phyloP scores from a whole-genome alignment of 805 yeast genomes.

The Saturnispora hagleri region DNA sequence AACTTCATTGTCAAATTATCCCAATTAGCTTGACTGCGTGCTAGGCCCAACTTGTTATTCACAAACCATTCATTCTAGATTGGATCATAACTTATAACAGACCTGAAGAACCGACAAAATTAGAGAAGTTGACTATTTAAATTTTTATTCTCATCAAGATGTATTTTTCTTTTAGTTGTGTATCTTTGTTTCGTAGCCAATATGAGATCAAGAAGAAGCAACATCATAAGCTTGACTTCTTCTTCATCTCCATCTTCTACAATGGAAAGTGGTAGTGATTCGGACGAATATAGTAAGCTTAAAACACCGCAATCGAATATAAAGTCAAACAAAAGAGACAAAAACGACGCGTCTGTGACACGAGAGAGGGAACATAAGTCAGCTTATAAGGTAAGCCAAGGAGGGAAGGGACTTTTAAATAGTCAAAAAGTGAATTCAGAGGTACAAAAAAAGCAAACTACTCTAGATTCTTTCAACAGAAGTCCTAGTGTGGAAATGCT shows the following conservation, averaged over 20 bases:
- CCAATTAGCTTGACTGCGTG: no score
- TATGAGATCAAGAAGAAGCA: not conserved
- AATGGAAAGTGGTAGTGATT: not conserved
- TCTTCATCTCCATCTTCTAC: constrained; percentile 1
- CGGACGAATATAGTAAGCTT: not conserved
- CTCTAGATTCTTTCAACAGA: not conserved
- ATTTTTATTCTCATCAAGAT: not conserved
- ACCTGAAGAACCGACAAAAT: no score
- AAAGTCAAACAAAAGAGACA: not conserved
- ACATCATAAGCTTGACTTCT: constrained; percentile 7
- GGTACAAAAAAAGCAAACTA: not conserved
- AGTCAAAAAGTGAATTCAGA: not conserved
- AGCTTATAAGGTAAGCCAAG: not conserved
- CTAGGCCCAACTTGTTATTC: no score
- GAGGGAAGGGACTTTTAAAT: not conserved
- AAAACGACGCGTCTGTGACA: not conserved
- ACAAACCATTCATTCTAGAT: no score
- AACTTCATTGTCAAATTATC: no score
- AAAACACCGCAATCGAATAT: not conserved
- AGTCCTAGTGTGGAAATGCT: not conserved
- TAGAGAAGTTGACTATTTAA: not conserved
- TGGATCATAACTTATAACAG: no score
- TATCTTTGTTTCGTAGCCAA: not conserved
- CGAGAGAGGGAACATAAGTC: not conserved
- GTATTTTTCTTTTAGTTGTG: not conserved